Base-by-base conservation (phyloP, 192 early-diverging fungal species). In the Paraglomus brasilianum region DNA sequence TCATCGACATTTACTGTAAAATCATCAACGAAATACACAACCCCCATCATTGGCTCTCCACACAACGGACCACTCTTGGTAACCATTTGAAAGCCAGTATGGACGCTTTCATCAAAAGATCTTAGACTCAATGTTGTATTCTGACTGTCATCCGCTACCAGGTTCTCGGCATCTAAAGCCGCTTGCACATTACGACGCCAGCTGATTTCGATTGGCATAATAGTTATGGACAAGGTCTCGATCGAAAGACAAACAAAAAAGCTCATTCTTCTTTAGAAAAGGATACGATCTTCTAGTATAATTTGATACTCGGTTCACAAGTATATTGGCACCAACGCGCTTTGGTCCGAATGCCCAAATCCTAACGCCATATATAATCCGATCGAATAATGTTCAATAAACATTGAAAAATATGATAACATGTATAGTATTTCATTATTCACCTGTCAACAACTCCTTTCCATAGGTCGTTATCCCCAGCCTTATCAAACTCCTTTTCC, bases 21-120 rank as follows among this genome's bases (percentile, higher is more conserved):
- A 45, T 84, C 76, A 69, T 94, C 86, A 14, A 94, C 67, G 56
- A 93, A 83, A 73, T 89, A 86, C n/a, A 80, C 83, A 53, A 94
- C 89, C 8, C 98, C 98, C 30, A 85, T 80, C 76, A 98, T 76
- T 4, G 98, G 95, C 72, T 99, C 98, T 44, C 87, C 86, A 75
- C 96, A 98, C 45, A 99, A 79, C 9, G 98, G 96, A 1, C 98
- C 98, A 0, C 83, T 77, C 8, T 89, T 80, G 6, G 93, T 94
- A 1, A 94, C 90, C 15, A 98, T 78, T 80, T 99, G 96, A 86
- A 98, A 99, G 5, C 93, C 96, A 41, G 91, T 88, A 24, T 89
- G 79, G 38, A 99, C 82, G 55, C 87, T 85, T 74, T 91, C 87
- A 36, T 94, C 93, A 67, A 93, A 77, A 73, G 91, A 88, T 55